Evolutionary conservation across 768 basidiomycete genomes (phyloP).

Genomic region (Calocera cornea): DNA sequence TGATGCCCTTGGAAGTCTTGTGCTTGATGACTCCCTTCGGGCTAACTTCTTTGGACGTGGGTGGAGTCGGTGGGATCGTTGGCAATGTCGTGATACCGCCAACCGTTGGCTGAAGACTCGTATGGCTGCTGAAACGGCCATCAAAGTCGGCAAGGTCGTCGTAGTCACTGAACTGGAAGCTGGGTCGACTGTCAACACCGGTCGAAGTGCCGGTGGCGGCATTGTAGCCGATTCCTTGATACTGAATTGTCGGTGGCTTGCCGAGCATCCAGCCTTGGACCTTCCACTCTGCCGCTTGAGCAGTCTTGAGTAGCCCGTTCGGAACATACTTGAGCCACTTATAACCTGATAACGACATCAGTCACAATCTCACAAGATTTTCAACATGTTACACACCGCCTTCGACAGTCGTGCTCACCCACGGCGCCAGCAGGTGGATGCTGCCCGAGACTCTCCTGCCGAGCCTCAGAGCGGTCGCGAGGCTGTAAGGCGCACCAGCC

Average conservation of each 20-base stretch:
- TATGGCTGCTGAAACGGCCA: conserved; percentile 59
- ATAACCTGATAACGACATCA: conserved; percentile 49
- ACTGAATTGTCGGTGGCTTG: conserved; percentile 76
- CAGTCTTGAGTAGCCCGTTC: conserved; percentile 80
- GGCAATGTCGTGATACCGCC: neutral
- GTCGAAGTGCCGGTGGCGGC: conserved; percentile 20
- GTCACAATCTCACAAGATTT: conserved; percentile 8
- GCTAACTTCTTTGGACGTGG: neutral
- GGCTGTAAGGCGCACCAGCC: conserved; percentile 86
- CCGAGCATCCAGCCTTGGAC: conserved; percentile 95
- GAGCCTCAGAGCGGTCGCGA: conserved; percentile 69
- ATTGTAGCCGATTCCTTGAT: conserved; percentile 75
- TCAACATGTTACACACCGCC: conserved; percentile 43
- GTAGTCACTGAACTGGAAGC: conserved; percentile 38
- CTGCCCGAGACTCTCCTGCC: conserved; percentile 68
- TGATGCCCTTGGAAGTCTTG: neutral
- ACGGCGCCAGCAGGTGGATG: conserved; percentile 81
- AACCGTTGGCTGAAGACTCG: neutral
- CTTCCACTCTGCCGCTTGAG: conserved; percentile 95
- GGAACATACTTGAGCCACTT: conserved; percentile 97
- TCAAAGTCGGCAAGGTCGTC: conserved; percentile 80
- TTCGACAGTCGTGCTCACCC: conserved; percentile 80
- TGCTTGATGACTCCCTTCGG: conserved; percentile 4
- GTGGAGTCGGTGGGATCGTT: neutral
- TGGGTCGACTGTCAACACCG: neutral